These are phyloP conservation scores for Oldenlandia corymbosa DNA, from an alignment of 257 asterid species.

Conservation along the genomic window DNA sequence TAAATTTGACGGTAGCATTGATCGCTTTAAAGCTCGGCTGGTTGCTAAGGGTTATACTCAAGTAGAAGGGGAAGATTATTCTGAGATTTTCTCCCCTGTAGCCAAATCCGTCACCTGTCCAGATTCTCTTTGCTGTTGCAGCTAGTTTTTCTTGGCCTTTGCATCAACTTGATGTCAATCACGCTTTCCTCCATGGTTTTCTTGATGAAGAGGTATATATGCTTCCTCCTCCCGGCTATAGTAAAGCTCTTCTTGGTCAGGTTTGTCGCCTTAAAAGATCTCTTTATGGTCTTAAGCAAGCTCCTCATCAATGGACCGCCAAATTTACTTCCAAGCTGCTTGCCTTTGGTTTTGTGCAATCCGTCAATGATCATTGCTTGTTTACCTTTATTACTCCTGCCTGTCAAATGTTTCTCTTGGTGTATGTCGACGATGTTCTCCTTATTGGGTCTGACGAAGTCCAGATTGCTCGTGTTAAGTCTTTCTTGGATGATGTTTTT, in stretches of 20 bases:
- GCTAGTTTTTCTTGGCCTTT: neutral
- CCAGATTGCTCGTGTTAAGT: too few species aligned
- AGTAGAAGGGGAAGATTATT: neutral
- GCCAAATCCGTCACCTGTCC: neutral
- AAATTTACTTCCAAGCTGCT: too few species aligned
- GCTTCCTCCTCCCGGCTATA: neutral
- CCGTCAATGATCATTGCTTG: neutral
- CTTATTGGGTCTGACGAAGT: neutral
- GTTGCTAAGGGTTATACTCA: neutral
- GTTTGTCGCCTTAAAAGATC: neutral
- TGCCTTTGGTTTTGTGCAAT: neutral
- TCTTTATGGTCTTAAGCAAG: neutral
- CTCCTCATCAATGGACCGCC: neutral
- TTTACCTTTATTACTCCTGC: neutral
- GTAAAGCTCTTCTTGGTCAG: neutral
- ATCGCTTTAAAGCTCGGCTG: neutral
- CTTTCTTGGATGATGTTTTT: neutral
- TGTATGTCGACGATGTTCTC: neutral
- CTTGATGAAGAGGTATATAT: neutral
- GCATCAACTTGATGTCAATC: neutral
- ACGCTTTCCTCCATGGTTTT: neutral
- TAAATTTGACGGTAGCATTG: neutral
- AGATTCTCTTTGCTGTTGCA: neutral
- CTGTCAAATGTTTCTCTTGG: neutral
- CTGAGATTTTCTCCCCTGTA: neutral